A percentile compares a stretch with the other conserved stretches of the same genome.
Conservation (phyloP, 768 basidiomycete species). For the Collybia nuda region DNA sequence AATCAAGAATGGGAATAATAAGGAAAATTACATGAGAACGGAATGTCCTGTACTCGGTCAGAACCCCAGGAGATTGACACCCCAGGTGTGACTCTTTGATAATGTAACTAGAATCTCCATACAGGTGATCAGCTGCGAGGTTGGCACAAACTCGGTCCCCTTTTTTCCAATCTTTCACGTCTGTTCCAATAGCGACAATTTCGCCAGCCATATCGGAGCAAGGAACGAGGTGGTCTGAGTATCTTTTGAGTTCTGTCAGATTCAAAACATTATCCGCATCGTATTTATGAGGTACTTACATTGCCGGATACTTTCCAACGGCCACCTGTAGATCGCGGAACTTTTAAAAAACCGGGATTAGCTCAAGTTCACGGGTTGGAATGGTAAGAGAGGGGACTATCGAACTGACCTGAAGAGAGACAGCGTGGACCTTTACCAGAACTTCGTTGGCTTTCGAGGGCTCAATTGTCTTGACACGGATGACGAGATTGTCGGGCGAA, state of each 20-base stretch:
- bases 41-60: constrained; percentile 55
- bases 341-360: constrained; percentile 17
- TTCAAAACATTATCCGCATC: not conserved
- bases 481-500: constrained; percentile 21
- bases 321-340: constrained; percentile 52
- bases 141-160: constrained; percentile 62
- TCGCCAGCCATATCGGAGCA: constrained; percentile 60
- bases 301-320: constrained; percentile 32
- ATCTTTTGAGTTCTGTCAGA: not conserved
- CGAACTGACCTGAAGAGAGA: constrained; percentile 47
- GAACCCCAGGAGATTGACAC: constrained; percentile 47
- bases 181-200: constrained; percentile 44
- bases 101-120: constrained; percentile 37
- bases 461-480: constrained; percentile 21
- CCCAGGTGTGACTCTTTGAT: constrained; percentile 40
- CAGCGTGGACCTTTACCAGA: constrained; percentile 54
- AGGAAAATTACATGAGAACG: constrained; percentile 33
- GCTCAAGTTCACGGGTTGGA: not conserved
- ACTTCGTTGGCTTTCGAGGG: constrained; percentile 46
- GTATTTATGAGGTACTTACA: constrained; percentile 16
- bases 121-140: constrained; percentile 46
- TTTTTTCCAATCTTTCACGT: constrained; percentile 45
- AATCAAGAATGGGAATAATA: no score
- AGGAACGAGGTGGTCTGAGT: constrained; percentile 27
- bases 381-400: not conserved